Percentiles rank a stretch among this genome's conserved stretches.
These are phyloP conservation scores for Prosopis cineraria DNA, from an alignment of 306 rosid genomes.

Conservation along the genomic window DNA sequence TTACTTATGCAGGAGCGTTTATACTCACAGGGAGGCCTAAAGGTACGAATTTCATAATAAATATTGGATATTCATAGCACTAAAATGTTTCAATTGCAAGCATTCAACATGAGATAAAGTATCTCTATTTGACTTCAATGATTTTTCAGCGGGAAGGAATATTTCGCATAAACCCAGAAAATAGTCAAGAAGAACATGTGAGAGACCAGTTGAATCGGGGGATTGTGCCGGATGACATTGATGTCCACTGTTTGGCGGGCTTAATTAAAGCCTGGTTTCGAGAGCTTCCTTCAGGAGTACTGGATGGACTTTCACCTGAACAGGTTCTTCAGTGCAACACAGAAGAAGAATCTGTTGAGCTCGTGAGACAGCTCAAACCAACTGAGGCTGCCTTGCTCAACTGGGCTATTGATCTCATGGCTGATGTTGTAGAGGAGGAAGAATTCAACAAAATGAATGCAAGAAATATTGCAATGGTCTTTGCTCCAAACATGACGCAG, in stretches of 20 bases:
- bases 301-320: constrained; percentile 95
- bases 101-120: not conserved
- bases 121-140: constrained; percentile 20
- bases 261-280: constrained; percentile 97
- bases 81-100: not conserved
- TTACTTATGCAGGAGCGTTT: constrained; percentile 94
- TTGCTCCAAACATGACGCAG: constrained; percentile 98
- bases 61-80: not conserved
- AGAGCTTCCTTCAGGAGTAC: constrained; percentile 93
- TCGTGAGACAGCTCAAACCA: constrained; percentile 78
- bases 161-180: constrained; percentile 90
- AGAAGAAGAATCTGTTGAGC: constrained; percentile 82
- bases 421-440: constrained; percentile 94
- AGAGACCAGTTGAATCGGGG: constrained; percentile 87
- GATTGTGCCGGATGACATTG: constrained; percentile 81
- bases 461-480: constrained; percentile 96
- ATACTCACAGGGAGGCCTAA: constrained; percentile 81
- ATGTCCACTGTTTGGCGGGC: constrained; percentile 90
- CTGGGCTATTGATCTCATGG: constrained; percentile 96
- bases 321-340: constrained; percentile 88
- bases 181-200: constrained; percentile 80
- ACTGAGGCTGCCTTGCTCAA: constrained; percentile 75
- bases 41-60: constrained; percentile 45
- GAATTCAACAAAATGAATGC: constrained; percentile 93
- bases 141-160: constrained; percentile 82